phyloP scores from a whole-genome alignment of 2,329 filamentous ascomycete species.

The Colletotrichum siamense region DNA sequence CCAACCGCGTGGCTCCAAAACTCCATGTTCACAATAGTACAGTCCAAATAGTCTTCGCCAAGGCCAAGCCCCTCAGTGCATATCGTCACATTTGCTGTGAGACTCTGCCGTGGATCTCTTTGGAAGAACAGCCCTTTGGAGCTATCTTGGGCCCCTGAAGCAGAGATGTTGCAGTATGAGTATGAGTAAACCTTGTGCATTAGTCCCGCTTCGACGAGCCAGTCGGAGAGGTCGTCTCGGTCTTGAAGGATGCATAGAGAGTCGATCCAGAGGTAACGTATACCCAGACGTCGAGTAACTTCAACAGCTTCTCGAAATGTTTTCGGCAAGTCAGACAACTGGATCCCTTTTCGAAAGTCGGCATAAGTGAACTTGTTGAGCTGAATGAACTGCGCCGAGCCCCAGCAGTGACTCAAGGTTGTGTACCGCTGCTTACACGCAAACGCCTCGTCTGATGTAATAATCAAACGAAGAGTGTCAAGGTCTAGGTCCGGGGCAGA shows the following conservation, averaged over 20 bases:
- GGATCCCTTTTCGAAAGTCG: background rate
- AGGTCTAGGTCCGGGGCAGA: background rate
- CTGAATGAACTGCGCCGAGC: background rate
- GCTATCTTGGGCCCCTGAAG: slow-evolving; percentile 14
- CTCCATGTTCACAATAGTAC: background rate
- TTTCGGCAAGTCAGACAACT: background rate
- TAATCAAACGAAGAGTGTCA: background rate
- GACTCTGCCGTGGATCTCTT: background rate
- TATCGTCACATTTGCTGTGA: background rate
- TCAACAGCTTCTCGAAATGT: slow-evolving; percentile 10
- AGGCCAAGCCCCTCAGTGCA: background rate
- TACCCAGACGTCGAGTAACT: background rate
- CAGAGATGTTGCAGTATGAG: slow-evolving; percentile 25
- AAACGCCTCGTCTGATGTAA: background rate
- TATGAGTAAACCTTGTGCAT: slow-evolving; percentile 26
- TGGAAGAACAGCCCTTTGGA: slow-evolving; percentile 2
- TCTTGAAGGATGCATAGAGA: slow-evolving; percentile 21
- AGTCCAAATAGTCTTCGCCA: background rate
- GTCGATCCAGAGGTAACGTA: slow-evolving; percentile 20
- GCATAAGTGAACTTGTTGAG: background rate
- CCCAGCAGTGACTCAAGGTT: slow-evolving; percentile 9
- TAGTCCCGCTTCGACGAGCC: slow-evolving; percentile 16
- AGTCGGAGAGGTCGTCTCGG: slow-evolving; percentile 19
- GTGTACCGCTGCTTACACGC: background rate
- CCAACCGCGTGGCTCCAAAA: background rate